Evolutionary conservation across 108 stramenopile species (phyloP), one percentile per base, ranked within the genome.

Genomic region (Thalassiosira profunda): DNA sequence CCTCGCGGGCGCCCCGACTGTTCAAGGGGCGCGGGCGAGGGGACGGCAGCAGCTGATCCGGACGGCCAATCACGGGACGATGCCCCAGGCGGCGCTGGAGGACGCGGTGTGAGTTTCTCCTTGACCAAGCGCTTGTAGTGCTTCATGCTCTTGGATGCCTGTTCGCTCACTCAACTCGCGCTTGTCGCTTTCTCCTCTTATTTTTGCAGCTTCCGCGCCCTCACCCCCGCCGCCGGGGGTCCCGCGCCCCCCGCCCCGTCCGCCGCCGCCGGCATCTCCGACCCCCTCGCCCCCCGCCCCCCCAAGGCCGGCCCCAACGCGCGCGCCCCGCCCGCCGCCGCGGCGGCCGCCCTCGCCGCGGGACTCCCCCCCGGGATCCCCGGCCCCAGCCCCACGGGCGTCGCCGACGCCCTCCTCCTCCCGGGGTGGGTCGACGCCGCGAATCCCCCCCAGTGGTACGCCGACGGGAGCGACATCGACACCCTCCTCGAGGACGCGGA

Each of bases 371-470:
- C 26, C 29, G 15, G 37, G 17, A 18, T 68, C 9, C 43, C 63
- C 30, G 68, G 53, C 35, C 47, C 56, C 6, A 89, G 88, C 14
- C 94, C 94, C 30, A 89, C 89, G 4, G 88, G 94, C 24, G 94
- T 95, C 10, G 48, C 80, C 12, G 94, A 95, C 54, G 44, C 86
- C 33, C 40, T 81, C 5, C 44, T 81, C 29, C 90, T 84, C 46
- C 89, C 93, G 12, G 78, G 84, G 7, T 95, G 91, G 91, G 85
- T 89, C 17, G 90, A 92, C 72, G 72, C 74, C 74, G 88, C 88
- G 63, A 90, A 92, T 29, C 78, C 86, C 37, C 94, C 94, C 26
- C 67, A 84, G 33, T 95, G 94, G 94, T 95, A 95, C 54, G 68
- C 86, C 29, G 86, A 91, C 58, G 94, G 94, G 23, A 56, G 68